Evolutionary conservation across 2,329 filamentous ascomycete species (phyloP), one percentile per base, ranked within the genome.

Genomic region (Beauveria caledonica): DNA sequence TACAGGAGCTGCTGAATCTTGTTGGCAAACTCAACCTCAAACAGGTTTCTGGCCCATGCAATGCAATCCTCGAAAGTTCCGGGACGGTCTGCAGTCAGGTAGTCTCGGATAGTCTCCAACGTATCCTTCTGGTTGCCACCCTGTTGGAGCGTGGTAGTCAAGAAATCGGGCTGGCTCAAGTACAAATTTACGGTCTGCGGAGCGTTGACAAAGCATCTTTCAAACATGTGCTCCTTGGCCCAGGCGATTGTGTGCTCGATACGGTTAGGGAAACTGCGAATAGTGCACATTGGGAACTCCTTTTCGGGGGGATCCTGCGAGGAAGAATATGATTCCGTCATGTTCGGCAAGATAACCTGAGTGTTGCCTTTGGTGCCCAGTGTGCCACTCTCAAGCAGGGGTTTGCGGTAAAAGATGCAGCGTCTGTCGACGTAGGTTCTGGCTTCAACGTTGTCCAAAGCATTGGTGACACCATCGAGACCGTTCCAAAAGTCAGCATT

Each of bases 221-320:
- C 92, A 76, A 99, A 99, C 65, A 96, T 83, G 68, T 78, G 76
- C 73, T 97, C 94, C 69, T 95, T 90, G 44, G 92, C 88, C 94
- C 94, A 99, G 3, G 94, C 94, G 72, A 99, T 99, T 0, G 94
- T 97, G 75, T 99, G 94, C 77, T 99, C 92, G 68, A 99, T 99
- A 69, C 88, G 88, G 80, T 99, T 99, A 62, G 94, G 94, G 80
- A 99, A 99, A 75, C 92, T 97, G 70, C 90, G 86, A 63, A 99
- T 82, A 5, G 94, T 97, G 74, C 94, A 99, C 92, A 97, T 97
- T 0, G 94, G 94, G 82, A 99, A 97, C 1, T 94, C 96, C 78
- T 97, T 92, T 80, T 99, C 95, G 0, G 94, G 94, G 1, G 94
- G 94, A 72, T 99, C 95, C 72, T 97, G 93, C 21, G 94, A 97